Evolutionary conservation across 2,329 filamentous ascomycete species (phyloP).

Genomic region (Penicillium sp.): DNA sequence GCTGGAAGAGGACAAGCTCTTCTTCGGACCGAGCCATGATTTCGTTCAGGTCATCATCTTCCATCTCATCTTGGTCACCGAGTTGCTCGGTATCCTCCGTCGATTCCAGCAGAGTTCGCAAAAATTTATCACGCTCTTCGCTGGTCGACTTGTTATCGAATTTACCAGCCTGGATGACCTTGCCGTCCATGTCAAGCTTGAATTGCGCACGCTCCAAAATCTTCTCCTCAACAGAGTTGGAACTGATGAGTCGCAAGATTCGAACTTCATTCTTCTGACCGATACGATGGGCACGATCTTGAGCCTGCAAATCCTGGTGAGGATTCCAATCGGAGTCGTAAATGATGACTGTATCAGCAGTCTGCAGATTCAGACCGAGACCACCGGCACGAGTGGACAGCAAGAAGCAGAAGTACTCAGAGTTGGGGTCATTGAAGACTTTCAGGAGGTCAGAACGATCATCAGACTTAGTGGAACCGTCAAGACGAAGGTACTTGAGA

Average conservation of each 20-base stretch:
- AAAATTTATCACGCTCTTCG: conserved; percentile 93
- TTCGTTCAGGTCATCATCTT: conserved; percentile 93
- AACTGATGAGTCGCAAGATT: conserved; percentile 90
- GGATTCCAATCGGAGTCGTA: conserved; percentile 99
- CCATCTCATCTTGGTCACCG: conserved; percentile 93
- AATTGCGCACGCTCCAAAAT: conserved; percentile 94
- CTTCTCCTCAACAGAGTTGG: conserved; percentile 97
- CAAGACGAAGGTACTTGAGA: conserved; percentile 81
- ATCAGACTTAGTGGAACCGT: conserved; percentile 95
- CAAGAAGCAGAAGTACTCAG: conserved; percentile 94
- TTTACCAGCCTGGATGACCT: conserved; percentile 97
- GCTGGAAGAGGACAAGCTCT: conserved; percentile 71
- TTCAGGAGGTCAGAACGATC: conserved; percentile 87
- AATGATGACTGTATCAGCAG: conserved; percentile 97
- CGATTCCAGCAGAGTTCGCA: conserved; percentile 85
- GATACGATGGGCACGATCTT: conserved; percentile 99
- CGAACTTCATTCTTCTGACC: conserved; percentile 99
- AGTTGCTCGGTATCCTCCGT: conserved; percentile 62
- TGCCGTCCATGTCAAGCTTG: conserved; percentile 99
- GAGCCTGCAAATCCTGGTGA: conserved; percentile 96
- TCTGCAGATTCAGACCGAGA: conserved; percentile 93
- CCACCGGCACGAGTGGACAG: conserved; percentile 98
- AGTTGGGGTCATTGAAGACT: conserved; percentile 82
- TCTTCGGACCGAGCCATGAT: conserved; percentile 84
- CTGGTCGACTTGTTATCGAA: conserved; percentile 99